Conservation (phyloP, 2,329 filamentous ascomycete genomes). For the Trichoderma arundinaceum region DNA sequence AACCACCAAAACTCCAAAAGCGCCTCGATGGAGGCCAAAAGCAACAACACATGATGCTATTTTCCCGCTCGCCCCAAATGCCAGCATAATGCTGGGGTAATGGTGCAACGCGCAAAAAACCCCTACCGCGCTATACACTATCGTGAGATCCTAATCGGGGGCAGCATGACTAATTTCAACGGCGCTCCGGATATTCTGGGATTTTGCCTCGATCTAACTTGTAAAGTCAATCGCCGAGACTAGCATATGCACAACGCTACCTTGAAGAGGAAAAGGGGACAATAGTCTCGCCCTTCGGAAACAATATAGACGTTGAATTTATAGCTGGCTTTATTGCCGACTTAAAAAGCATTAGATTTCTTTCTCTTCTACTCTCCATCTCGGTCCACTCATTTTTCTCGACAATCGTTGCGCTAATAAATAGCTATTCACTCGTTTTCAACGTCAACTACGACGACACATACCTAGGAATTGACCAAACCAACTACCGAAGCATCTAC, state of each 20-base stretch:
- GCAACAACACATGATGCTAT: neutral
- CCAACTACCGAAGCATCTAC: neutral
- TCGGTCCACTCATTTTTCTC: neutral
- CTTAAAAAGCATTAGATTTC: neutral
- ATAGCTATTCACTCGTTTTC: conserved; percentile 12
- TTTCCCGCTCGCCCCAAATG: neutral
- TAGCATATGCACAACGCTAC: conserved; percentile 15
- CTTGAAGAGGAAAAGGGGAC: conserved; percentile 6
- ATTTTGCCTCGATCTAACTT: conserved; percentile 16
- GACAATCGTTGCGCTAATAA: neutral
- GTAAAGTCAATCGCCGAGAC: conserved; percentile 25
- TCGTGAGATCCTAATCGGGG: too few relatives aligned
- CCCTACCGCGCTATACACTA: too few relatives aligned
- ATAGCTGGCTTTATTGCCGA: neutral
- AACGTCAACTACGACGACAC: neutral
- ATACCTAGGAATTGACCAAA: neutral
- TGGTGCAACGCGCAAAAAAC: neutral
- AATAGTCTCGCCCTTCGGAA: neutral
- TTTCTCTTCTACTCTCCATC: neutral
- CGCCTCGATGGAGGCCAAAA: too few relatives aligned
- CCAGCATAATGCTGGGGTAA: neutral
- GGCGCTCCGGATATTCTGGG: neutral
- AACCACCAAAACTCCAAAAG: too few relatives aligned
- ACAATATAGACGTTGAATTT: neutral
- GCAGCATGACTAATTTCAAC: too few relatives aligned